phyloP scores from a whole-genome alignment of 2,329 filamentous ascomycete genomes.

The Colletotrichum nymphaeae region DNA sequence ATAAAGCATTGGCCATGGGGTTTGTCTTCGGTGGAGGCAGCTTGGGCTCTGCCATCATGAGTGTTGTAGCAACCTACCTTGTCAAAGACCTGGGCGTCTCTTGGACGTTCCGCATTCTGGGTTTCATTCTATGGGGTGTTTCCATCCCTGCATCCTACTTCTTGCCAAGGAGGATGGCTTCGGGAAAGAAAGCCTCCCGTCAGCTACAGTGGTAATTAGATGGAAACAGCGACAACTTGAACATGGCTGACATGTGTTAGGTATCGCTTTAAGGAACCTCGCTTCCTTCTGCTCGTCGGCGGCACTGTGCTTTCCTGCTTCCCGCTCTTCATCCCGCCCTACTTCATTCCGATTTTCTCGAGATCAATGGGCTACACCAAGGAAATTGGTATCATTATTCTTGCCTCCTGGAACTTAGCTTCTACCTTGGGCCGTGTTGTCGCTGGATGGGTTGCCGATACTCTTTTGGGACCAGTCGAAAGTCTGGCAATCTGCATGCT shows the following conservation, averaged over 20 bases:
- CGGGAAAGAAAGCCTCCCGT: conserved; percentile 1
- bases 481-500: conserved; percentile 41
- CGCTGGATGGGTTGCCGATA: conserved; percentile 42
- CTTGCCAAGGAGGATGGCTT: conserved; percentile 9
- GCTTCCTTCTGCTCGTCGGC: conserved; percentile 40
- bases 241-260: conserved; percentile 20
- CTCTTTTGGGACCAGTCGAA: conserved; percentile 41
- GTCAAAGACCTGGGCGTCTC: conserved; percentile 39
- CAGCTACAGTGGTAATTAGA: conserved; percentile 40
- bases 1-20: conserved; percentile 42
- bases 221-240: fast-evolving
- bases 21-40: conserved; percentile 43
- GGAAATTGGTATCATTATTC: conserved; percentile 37
- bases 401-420: conserved; percentile 43
- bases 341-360: conserved; percentile 44
- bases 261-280: conserved; percentile 40
- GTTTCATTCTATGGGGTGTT: conserved; percentile 42
- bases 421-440: conserved; percentile 42
- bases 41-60: conserved; percentile 42
- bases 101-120: conserved; percentile 43
- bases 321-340: conserved; percentile 43
- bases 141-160: conserved; percentile 43
- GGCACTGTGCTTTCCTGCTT: conserved; percentile 41
- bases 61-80: conserved; percentile 39
- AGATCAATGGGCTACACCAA: conserved; percentile 39